Evolutionary conservation across 768 basidiomycete species (phyloP), one percentile per base, ranked within the genome.

Genomic region (Amanita pallidorosea): DNA sequence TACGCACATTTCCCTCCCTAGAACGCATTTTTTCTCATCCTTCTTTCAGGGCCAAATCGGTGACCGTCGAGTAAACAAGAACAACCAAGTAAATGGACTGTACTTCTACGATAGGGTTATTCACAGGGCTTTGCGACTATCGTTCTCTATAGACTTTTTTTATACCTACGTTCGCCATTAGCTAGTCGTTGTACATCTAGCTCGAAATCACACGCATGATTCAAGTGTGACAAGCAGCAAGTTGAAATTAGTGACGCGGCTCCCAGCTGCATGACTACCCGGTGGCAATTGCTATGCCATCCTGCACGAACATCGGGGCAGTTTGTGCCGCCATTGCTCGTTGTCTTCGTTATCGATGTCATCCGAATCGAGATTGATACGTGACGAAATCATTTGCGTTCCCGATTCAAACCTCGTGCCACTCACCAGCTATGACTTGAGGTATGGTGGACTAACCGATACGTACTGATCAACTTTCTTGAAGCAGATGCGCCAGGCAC

Each of bases 41-140:
- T 36, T 47, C 54, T 40, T 55, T 3, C 57, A 85, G 83, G 70
- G 84, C 84, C 52, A 86, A 86, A 63, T 86, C 84, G 54, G 84
- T 86, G 51, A 86, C 84, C 33, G 75, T 75, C 40, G 84, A 86
- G 73, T 86, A 78, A 71, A 62, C 36, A 41, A 41, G 15, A 25
- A 29, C 34, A 15, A 31, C 9, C 11, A 20, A 22, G 6, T 12
- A 23, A 37, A 36, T 25, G 42, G 49, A 51, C 33, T 50, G 33
- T 51, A 35, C 33, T 51, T 45, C 15, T 51, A 51, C 23, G 29
- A 29, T 29, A 38, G 22, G 31, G 38, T 27, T 42, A 20, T 40
- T 23, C 45, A 34, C 17, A 13, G 29, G 45, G 31, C 13, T 31
- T 35, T 11, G 31, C 11, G 45, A 18, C 17, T 33, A 11, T 34